phyloP scores from a whole-genome alignment of 1,139 yeast species.

The Pichia sp. region DNA sequence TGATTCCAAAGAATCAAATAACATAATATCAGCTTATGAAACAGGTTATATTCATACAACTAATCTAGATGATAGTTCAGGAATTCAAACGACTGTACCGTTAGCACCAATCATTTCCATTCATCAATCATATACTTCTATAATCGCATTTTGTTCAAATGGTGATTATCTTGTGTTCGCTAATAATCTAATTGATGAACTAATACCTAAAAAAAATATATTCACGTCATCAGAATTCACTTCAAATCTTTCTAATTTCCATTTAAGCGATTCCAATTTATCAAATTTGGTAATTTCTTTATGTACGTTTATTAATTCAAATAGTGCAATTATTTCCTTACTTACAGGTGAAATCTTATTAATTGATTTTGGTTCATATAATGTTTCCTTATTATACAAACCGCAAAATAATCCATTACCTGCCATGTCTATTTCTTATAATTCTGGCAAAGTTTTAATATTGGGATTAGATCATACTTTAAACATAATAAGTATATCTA shows the following conservation, averaged over 20 bases:
- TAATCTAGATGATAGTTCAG: neutral
- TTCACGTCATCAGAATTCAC: neutral
- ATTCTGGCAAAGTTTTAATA: constrained; percentile 1
- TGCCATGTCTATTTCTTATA: constrained; percentile 2
- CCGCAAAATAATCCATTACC: neutral
- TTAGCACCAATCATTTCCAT: neutral
- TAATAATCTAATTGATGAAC: neutral
- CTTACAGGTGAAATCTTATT: constrained; percentile 17
- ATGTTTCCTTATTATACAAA: neutral
- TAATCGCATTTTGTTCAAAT: neutral
- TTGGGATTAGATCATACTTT: constrained; percentile 10
- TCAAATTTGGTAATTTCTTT: constrained; percentile 15
- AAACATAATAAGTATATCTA: neutral
- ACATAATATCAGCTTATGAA: constrained; percentile 5
- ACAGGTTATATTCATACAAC: constrained; percentile 4
- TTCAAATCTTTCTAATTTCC: neutral
- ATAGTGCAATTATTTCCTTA: constrained; percentile 18
- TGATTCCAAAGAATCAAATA: constrained; percentile 1
- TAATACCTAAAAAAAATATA: neutral
- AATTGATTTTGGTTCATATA: constrained; percentile 6
- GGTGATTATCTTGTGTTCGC: neutral
- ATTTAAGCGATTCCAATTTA: neutral
- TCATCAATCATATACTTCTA: neutral
- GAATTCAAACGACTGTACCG: neutral
- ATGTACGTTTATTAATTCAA: constrained; percentile 13